Conservation (phyloP, 768 basidiomycete genomes). For the Cyclocybe cylindracea region DNA sequence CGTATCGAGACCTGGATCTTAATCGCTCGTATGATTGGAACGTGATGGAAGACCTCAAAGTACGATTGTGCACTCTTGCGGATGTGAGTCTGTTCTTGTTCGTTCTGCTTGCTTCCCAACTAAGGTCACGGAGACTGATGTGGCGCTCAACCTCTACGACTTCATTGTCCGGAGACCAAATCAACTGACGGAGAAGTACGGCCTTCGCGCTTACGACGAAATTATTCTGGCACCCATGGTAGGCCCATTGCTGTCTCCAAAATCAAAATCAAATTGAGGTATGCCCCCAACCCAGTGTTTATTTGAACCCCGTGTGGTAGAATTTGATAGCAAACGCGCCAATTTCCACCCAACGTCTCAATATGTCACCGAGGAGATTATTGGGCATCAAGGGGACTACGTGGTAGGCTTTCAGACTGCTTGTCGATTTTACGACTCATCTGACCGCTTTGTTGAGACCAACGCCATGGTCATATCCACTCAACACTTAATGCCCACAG, state of each 20-base stretch:
- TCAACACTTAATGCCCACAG: constrained; percentile 64
- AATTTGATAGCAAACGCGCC: constrained; percentile 77
- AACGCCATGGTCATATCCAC: constrained; percentile 92
- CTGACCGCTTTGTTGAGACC: constrained; percentile 52
- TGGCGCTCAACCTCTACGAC: constrained; percentile 88
- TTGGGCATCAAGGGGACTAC: constrained; percentile 53
- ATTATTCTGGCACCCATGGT: constrained; percentile 95
- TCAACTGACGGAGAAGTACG: constrained; percentile 82
- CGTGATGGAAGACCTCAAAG: constrained; percentile 90
- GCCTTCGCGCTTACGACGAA: constrained; percentile 91
- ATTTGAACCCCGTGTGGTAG: constrained; percentile 91
- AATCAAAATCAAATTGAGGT: constrained; percentile 5
- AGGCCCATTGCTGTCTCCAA: constrained; percentile 18
- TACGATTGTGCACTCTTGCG: constrained; percentile 77
- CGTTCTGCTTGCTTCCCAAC: constrained; percentile 4
- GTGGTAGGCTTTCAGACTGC: constrained; percentile 38
- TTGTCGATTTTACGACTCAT: neutral
- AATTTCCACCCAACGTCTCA: constrained; percentile 50
- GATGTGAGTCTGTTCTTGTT: constrained; percentile 60
- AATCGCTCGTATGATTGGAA: constrained; percentile 82
- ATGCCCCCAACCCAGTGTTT: constrained; percentile 59
- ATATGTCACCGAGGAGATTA: constrained; percentile 77
- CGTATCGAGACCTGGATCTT: constrained; percentile 83
- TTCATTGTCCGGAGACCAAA: constrained; percentile 82
- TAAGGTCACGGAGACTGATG: constrained; percentile 62